Evolutionary conservation across 495 filamentous ascomycete species (phyloP).

Genomic region (Glonium stellatum): DNA sequence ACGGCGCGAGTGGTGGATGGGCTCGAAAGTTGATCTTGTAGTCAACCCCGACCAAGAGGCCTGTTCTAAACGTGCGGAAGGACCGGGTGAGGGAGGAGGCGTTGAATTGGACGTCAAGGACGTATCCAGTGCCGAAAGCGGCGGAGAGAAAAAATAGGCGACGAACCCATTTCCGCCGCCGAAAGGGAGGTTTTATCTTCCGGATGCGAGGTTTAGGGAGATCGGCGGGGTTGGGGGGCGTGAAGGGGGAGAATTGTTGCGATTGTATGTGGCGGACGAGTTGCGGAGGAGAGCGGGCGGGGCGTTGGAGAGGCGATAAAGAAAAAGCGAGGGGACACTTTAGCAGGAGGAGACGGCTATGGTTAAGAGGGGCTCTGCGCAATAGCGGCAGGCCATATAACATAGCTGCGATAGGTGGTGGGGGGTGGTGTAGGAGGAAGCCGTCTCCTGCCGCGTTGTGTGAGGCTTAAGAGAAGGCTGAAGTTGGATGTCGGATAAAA

Average conservation of each 20-base stretch:
- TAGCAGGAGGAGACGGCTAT: conserved; percentile 8
- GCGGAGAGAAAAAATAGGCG: conserved; percentile 60
- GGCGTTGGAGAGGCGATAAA: not conserved
- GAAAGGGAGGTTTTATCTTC: conserved; percentile 51
- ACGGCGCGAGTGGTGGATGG: conserved; percentile 58
- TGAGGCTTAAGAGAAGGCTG: not conserved
- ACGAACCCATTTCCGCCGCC: conserved; percentile 63
- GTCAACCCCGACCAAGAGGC: conserved; percentile 76
- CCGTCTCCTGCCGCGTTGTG: not conserved
- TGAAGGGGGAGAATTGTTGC: conserved; percentile 40
- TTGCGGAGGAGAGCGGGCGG: conserved; percentile 1
- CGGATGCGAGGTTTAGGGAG: conserved; percentile 52
- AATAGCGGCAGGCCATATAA: conserved; percentile 22
- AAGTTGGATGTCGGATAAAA: not conserved
- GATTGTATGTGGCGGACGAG: conserved; percentile 22
- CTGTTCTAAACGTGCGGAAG: conserved; percentile 70
- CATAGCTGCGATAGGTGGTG: conserved; percentile 15
- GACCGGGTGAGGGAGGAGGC: conserved; percentile 71
- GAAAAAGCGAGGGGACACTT: not conserved
- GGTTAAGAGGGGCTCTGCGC: conserved; percentile 7
- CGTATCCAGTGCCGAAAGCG: conserved; percentile 53
- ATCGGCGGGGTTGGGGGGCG: conserved; percentile 72
- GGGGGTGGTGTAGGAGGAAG: not conserved
- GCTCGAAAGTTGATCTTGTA: conserved; percentile 95
- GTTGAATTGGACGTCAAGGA: conserved; percentile 65